Percentiles rank a stretch among this genome's conserved stretches.
Evolutionary conservation across 2,329 filamentous ascomycete species (phyloP).

Genomic region (Botrytis galanthina): DNA sequence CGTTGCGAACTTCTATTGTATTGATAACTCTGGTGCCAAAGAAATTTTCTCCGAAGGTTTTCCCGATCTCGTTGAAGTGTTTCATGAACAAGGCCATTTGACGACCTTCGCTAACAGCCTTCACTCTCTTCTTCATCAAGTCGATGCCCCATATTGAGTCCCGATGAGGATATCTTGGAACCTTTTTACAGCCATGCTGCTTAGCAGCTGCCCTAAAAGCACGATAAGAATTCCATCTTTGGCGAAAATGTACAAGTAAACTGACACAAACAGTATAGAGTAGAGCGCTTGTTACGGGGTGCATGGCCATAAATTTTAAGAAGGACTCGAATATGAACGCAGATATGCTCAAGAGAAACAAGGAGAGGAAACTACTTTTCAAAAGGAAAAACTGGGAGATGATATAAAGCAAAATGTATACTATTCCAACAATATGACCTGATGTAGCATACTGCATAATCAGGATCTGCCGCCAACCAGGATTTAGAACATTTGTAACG

Average conservation of each 20-base stretch:
- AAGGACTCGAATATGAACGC: background rate
- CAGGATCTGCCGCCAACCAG: background rate
- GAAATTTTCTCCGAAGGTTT: constrained; percentile 6
- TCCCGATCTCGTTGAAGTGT: background rate
- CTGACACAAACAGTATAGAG: background rate
- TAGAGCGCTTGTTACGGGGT: background rate
- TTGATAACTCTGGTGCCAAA: background rate
- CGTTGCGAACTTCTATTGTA: background rate
- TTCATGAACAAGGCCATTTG: constrained; percentile 9
- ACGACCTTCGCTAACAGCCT: background rate
- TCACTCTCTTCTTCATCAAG: background rate
- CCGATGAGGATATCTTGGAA: background rate
- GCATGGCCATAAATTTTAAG: background rate
- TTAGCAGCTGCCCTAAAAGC: background rate
- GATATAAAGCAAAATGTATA: background rate
- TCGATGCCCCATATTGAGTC: constrained; percentile 3
- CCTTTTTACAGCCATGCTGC: constrained; percentile 3
- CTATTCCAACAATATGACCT: background rate
- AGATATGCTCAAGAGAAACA: background rate
- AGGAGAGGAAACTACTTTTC: background rate
- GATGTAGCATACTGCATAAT: background rate
- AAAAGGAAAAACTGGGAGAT: background rate
- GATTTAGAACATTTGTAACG: background rate
- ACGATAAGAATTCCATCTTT: background rate
- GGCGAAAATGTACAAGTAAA: background rate